These are phyloP conservation scores for Artomyces pyxidatus DNA, from an alignment of 768 basidiomycete species.

Conservation along the genomic window DNA sequence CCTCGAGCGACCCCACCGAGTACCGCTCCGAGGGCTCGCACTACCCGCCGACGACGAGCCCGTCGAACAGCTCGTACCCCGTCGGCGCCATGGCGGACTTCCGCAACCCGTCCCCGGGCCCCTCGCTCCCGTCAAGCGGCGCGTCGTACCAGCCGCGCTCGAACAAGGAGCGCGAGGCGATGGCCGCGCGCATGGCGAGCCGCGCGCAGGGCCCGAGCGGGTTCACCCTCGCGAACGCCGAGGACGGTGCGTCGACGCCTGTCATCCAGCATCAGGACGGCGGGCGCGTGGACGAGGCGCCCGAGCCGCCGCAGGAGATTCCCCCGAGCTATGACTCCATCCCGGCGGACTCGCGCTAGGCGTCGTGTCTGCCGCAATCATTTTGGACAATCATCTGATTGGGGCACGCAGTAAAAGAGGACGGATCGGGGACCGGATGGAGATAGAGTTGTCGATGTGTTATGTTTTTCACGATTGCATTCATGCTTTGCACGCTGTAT, in stretches of 20 bases:
- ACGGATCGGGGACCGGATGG: too few species aligned
- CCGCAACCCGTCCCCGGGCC: background rate
- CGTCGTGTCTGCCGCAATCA: too few species aligned
- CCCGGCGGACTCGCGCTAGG: slow-evolving; percentile 14
- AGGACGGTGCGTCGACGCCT: slow-evolving; percentile 6
- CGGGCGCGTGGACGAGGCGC: slow-evolving; percentile 16
- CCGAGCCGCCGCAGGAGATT: slow-evolving; percentile 18
- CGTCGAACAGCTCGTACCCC: background rate
- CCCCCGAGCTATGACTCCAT: slow-evolving; percentile 27
- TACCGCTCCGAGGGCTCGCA: slow-evolving; percentile 8
- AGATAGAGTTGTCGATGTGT: too few species aligned
- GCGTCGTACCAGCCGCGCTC: slow-evolving; percentile 7
- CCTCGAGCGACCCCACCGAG: slow-evolving; percentile 1
- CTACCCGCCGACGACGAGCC: slow-evolving; percentile 11
- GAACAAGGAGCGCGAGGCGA: slow-evolving; percentile 25
- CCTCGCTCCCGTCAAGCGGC: slow-evolving; percentile 5
- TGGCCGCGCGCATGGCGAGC: background rate
- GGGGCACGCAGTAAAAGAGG: too few species aligned
- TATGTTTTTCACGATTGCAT: too few species aligned
- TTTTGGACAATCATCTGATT: too few species aligned
- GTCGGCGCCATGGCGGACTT: background rate
- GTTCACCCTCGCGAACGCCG: slow-evolving; percentile 20
- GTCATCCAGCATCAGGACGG: slow-evolving; percentile 25
- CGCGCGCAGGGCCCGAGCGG: slow-evolving; percentile 9
- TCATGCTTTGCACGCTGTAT: too few species aligned